Evolutionary conservation across 2,329 filamentous ascomycete genomes (phyloP).

Genomic region (Dactylellina cionopaga): DNA sequence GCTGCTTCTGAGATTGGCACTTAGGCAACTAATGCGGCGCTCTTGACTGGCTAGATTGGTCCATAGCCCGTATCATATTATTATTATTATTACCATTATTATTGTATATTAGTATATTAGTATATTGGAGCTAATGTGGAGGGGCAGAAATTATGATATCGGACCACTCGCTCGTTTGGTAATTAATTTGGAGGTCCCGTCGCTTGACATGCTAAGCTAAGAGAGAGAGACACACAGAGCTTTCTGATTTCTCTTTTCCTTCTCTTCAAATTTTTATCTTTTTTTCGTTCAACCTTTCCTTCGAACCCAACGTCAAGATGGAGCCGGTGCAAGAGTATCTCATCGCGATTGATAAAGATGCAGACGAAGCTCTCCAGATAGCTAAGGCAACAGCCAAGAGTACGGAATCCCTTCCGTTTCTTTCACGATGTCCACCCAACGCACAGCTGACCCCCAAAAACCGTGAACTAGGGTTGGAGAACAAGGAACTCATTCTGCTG

Average conservation of each 20-base stretch:
- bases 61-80: too few species aligned
- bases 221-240: too few species aligned
- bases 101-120: too few species aligned
- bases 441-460: slow-evolving; percentile 40
- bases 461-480: slow-evolving; percentile 66
- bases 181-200: neutral
- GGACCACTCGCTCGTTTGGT: slow-evolving; percentile 20
- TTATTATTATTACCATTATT: too few species aligned
- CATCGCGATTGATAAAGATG: slow-evolving; percentile 56
- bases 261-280: neutral
- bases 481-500: slow-evolving; percentile 70
- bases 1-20: too few species aligned
- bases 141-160: slow-evolving; percentile 36
- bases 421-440: slow-evolving; percentile 25
- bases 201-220: neutral
- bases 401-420: slow-evolving; percentile 19
- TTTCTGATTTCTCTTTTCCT: too few species aligned
- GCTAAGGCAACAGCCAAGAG: slow-evolving; percentile 56
- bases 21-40: slow-evolving; percentile 28
- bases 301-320: slow-evolving; percentile 17
- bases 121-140: slow-evolving; percentile 12
- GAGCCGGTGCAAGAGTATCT: slow-evolving; percentile 54
- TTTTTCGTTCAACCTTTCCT: neutral
- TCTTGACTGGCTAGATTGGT: slow-evolving; percentile 28
- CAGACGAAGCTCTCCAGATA: slow-evolving; percentile 55